A percentile compares a stretch with the other conserved stretches of the same genome.
Evolutionary conservation across 2,329 filamentous ascomycete genomes (phyloP).

Genomic region (Clathrospora elynae): DNA sequence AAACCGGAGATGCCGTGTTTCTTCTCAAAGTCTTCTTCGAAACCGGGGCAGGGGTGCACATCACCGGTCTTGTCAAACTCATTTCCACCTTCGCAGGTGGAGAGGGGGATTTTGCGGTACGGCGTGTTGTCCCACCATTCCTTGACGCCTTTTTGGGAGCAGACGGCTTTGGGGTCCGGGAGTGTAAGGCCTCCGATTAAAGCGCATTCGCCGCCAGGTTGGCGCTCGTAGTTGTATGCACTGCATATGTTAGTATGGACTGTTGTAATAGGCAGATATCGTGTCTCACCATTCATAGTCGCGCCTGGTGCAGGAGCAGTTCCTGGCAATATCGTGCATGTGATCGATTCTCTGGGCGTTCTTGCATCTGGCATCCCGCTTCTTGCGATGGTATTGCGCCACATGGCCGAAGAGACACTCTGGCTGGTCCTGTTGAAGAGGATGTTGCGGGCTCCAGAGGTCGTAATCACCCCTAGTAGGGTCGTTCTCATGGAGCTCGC

Average conservation of each 20-base stretch:
- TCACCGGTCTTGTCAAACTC: conserved; percentile 72
- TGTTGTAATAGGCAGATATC: not conserved
- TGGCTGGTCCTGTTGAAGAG: conserved; percentile 71
- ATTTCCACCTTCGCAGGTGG: conserved; percentile 78
- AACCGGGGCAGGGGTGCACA: conserved; percentile 71
- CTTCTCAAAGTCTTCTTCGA: conserved; percentile 81
- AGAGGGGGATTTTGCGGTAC: conserved; percentile 86
- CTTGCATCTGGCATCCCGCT: conserved; percentile 75
- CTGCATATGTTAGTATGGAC: conserved; percentile 53
- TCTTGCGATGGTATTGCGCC: conserved; percentile 89
- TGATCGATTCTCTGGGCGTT: conserved; percentile 71
- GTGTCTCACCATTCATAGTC: conserved; percentile 87
- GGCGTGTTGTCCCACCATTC: conserved; percentile 86
- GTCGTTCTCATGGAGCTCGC: conserved; percentile 67
- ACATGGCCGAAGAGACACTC: conserved; percentile 93
- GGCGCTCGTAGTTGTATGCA: conserved; percentile 90
- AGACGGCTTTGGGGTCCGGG: conserved; percentile 63
- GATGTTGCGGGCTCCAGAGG: conserved; percentile 86
- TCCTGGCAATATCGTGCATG: conserved; percentile 70
- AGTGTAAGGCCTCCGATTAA: conserved; percentile 76
- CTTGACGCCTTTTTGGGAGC: conserved; percentile 67
- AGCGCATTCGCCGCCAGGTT: conserved; percentile 74
- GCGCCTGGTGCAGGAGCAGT: conserved; percentile 80
- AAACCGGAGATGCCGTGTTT: conserved; percentile 71
- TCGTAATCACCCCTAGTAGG: conserved; percentile 74